A percentile compares a stretch with the other conserved stretches of the same genome.
These are phyloP conservation scores for Eucalyptus curtisii DNA, from an alignment of 345 rosid genomes.

Conservation along the genomic window DNA sequence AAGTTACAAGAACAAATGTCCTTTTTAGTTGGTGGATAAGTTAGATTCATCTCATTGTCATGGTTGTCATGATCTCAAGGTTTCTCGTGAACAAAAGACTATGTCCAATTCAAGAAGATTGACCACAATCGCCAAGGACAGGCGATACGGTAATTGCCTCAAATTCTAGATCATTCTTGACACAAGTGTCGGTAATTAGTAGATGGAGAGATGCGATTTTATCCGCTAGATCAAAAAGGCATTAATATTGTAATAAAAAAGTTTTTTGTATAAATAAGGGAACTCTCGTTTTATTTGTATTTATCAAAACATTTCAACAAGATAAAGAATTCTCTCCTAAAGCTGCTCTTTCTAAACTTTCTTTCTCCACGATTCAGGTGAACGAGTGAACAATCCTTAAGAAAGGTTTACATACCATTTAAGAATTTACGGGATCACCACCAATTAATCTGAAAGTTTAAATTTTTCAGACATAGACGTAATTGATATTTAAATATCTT, in stretches of 20 bases:
- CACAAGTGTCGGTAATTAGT: rapidly evolving
- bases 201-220: background rate
- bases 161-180: background rate
- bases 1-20: background rate
- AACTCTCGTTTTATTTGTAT: background rate
- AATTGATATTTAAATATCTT: background rate
- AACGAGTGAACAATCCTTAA: rapidly evolving
- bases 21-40: background rate
- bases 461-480: rapidly evolving
- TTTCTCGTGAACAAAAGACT: background rate
- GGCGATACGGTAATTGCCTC: rapidly evolving
- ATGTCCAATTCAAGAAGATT: background rate
- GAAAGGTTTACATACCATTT: background rate
- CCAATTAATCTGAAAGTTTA: background rate
- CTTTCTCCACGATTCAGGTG: rapidly evolving
- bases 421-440: rapidly evolving
- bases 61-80: background rate
- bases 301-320: background rate
- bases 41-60: background rate
- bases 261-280: rapidly evolving
- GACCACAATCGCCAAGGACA: rapidly evolving
- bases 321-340: rapidly evolving
- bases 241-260: too few relatives aligned
- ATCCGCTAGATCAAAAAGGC: too few relatives aligned
- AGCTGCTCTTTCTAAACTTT: too few relatives aligned